Base-by-base conservation (phyloP, 1,284 basidiomycete genomes). In the Stygiomarasmius scandens region DNA sequence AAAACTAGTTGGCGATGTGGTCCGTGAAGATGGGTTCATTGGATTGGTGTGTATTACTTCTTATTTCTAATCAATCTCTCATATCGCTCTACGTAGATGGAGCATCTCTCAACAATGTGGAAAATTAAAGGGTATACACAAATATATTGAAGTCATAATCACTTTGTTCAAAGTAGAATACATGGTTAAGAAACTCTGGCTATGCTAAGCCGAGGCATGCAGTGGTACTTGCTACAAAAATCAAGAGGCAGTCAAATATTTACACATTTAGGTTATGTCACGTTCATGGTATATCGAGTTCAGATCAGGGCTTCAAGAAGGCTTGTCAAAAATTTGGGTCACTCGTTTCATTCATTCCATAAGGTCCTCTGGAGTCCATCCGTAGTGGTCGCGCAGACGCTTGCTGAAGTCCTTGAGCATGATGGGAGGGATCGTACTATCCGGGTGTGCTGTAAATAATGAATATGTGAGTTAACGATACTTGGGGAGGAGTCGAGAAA, bases 291-390 rank as follows among this genome's bases (percentile, higher is more conserved):
- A n/a, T n/a, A n/a, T n/a, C n/a, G n/a, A n/a, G n/a, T n/a, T n/a
- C n/a, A n/a, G n/a, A n/a, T n/a, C n/a, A n/a, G n/a, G n/a, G n/a
- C n/a, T n/a, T 19, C 38, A 36, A 38, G 10, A 25, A 11, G 2
- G n/a, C n/a, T n/a, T n/a, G n/a, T n/a, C n/a, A n/a, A 22, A 38
- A 34, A 22, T 36, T 12, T 14, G 16, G 11, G 29, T 10, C 22
- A 14, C 8, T n/a, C n/a, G n/a, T n/a, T n/a, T n/a, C 12, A 14
- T 48, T 22, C 19, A 32, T n/a, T 36, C 32, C 50, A 48, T 29
- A 6, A 91, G 81, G 61, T 87, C 83, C 45, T 84, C 82, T 59
- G 83, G 82, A 36, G 75, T 79, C 89, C 90, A 92, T 1, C 87
- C 90, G 60, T 92, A 92, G 52, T 78, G 77, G 1, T 73, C 68